Base-by-base conservation (phyloP, 1,284 basidiomycete species). In the Exobasidium cylindrosporum region DNA sequence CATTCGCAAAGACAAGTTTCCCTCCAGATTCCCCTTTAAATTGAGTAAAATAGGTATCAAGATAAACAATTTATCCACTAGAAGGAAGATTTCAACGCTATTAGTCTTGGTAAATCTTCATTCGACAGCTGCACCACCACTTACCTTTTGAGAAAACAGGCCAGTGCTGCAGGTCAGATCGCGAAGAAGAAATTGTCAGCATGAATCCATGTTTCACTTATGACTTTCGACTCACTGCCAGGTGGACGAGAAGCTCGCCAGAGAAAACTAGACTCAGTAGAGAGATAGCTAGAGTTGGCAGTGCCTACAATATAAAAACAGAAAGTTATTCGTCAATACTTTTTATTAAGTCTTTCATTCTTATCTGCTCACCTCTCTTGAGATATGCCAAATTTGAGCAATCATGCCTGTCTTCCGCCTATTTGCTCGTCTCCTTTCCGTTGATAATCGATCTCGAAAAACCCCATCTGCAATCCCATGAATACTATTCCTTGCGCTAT, bases 11-110 rank as follows among this genome's bases (percentile, higher is more conserved):
- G 81, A 81, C 1, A 84, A 86, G 68, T 93, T 94, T 90, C 95
- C 94, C 81, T 95, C 93, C 50, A 97, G 85, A 73, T 97, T 97
- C 17, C 95, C 95, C 78, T 97, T 97, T 66, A 98, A 86, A 74
- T 97, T 98, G 70, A 95, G 86, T 24, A 97, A 84, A 70, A 96
- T 93, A 11, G 95, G 94, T 6, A 97, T 88, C 62, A 97, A 90
- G 83, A 97, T 94, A 74, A 97, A 94, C 61, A 97, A 87, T 80
- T 98, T 94, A 83, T 97, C 90, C n/a, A 79, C 76, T 58, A 31
- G 5, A 31, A 10, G 54, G 14, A 11, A n/a, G n/a, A n/a, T n/a
- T n/a, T n/a, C n/a, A n/a, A n/a, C n/a, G 21, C 4, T n/a, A 54
- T 10, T 26, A 5, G 29, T 10, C 21, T 10, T 6, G 52, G 26